Evolutionary conservation across 1,284 basidiomycete genomes (phyloP), one percentile per base, ranked within the genome.

Genomic region (Thelephora terrestris): DNA sequence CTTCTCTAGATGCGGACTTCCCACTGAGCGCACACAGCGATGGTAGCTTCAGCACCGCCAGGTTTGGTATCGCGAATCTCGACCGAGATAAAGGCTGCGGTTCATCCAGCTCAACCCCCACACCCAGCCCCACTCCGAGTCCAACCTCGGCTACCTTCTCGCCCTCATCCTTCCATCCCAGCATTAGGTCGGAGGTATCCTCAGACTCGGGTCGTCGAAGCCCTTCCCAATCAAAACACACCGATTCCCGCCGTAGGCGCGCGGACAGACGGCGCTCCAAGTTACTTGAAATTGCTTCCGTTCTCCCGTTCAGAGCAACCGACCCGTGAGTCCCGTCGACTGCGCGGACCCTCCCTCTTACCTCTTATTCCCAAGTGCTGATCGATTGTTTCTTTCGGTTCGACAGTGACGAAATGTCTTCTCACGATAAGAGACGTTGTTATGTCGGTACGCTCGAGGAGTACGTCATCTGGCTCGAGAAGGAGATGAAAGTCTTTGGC

Each of bases 371-470:
- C 25, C 39, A 48, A 47, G 47, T 36, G 21, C 23, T 39, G 10
- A 32, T 5, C 38, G 36, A 29, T 32, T 32, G 46, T 40, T 21
- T 39, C 37, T 20, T 43, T 25, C 5, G 47, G n/a, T 9, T 18
- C 6, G 10, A 10, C 45, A 82, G 80, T 1, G 82, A 85, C 48
- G 69, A 70, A 14, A 81, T 86, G 49, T 80, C 83, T 3, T 79
- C 80, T 5, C 84, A 86, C 56, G 83, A 86, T 56, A 85, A 85
- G 60, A 86, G 85, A 56, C 66, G 83, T 1, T 71, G 79, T 52
- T 84, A 85, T 56, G 68, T 86, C 21, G 79, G 82, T 56, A 81
- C 78, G 55, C 62, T 87, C 5, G 83, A 86, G 55, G 71, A 80
- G 49, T 86, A 86, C 58, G 74, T 85, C 17, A 56, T 71, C 20